A percentile compares a stretch with the other conserved stretches of the same genome.
phyloP scores from a whole-genome alignment of 1,284 basidiomycete species.

The Rhizopogon hawkerae region DNA sequence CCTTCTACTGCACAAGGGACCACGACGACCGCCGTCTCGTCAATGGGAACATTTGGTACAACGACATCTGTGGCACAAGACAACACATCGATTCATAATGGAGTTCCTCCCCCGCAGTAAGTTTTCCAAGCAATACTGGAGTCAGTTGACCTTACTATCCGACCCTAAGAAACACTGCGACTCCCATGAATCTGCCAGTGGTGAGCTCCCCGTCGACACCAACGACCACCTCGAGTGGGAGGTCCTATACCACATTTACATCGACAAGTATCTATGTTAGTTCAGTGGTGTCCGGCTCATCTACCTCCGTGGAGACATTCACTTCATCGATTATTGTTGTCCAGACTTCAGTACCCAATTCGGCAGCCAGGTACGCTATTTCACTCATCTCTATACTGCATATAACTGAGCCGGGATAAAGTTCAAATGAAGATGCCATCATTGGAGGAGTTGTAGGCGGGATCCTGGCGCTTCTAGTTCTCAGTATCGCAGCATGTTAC shows the following conservation, averaged over 20 bases:
- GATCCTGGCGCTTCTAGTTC: background rate
- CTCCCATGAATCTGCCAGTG: too few relatives aligned
- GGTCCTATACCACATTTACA: background rate
- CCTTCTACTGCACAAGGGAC: background rate
- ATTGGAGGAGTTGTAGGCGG: conserved; percentile 7
- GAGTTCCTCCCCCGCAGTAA: background rate
- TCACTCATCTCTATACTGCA: background rate
- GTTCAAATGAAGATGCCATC: conserved; percentile 1
- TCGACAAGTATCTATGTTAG: background rate
- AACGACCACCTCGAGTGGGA: background rate
- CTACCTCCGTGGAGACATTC: background rate
- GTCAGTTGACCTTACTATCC: background rate
- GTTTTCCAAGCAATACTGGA: background rate
- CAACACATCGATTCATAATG: too few relatives aligned
- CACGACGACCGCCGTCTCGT: too few relatives aligned
- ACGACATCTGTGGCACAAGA: too few relatives aligned
- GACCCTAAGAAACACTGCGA: background rate
- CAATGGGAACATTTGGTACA: too few relatives aligned
- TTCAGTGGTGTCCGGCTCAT: too few relatives aligned
- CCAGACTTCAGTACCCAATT: background rate
- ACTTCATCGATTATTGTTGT: background rate
- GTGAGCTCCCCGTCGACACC: background rate
- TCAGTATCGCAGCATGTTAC: background rate
- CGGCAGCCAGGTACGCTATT: background rate
- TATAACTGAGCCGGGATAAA: background rate